Evolutionary conservation across 2,329 filamentous ascomycete genomes (phyloP), one percentile per base, ranked within the genome.

Genomic region (Fusarium globosum): DNA sequence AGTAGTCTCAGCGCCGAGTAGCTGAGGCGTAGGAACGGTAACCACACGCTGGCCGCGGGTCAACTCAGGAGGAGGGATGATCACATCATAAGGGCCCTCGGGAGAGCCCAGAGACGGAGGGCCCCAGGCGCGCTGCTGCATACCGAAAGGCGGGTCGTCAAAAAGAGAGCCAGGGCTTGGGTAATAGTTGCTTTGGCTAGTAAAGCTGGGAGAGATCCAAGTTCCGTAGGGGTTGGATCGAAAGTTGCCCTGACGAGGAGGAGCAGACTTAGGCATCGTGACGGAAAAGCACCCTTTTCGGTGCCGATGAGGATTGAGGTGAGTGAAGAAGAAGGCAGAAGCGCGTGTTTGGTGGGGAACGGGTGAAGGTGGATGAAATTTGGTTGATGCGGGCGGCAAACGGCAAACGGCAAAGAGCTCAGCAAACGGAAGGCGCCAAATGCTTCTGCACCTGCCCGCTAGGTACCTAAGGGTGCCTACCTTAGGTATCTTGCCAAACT

Each of bases 211-310:
- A 16, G 60, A 30, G 16, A 35, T 14, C 58, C 58, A 61, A n/a
- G 48, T 35, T 18, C 48, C 58, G 36, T 61, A 61, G 4, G 48
- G 58, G 5, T 33, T 41, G 9, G 58, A 16, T 26, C 58, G 38
- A 16, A 52, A 52, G 49, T 20, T 52, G 18, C 49, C n/a, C n/a
- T 36, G 42, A 12, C 30, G 56, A 9, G 58, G n/a, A 8, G 28
- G 58, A 21, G 23, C 48, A 12, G 48, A 53, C 28, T 56, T 61
- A 3, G 58, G 58, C 58, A 61, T 61, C 35, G 33, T 38, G 23
- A 38, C 1, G 14, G 7, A 20, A 35, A 13, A 4, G 9, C 15
- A 21, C 21, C 23, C 13, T 15, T 8, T 7, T 33, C 33, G 2
- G 28, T 35, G 26, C 20, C n/a, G 11, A 20, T 13, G 21, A 35